Evolutionary conservation across 2,329 filamentous ascomycete genomes (phyloP).

Genomic region (Fusarium bactridioides): DNA sequence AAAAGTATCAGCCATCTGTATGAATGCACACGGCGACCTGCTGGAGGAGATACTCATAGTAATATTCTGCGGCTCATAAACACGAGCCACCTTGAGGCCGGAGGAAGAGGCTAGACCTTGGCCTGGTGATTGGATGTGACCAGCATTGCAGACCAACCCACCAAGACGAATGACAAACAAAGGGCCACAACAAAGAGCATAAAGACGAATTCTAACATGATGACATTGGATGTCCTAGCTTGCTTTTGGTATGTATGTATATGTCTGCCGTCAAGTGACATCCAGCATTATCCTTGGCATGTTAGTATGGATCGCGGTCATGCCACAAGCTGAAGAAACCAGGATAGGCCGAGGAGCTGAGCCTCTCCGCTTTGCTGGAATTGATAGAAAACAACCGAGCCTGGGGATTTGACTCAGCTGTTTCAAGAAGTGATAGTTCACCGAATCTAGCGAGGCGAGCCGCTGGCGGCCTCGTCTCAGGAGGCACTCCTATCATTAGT

Average conservation of each 20-base stretch:
- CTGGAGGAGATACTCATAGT: neutral
- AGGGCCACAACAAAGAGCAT: neutral
- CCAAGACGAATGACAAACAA: conserved; percentile 1
- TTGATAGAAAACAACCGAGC: neutral
- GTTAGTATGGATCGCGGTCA: neutral
- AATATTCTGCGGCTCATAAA: neutral
- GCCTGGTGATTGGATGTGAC: neutral
- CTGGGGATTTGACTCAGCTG: neutral
- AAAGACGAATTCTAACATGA: neutral
- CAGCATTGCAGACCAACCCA: neutral
- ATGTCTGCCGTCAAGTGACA: neutral
- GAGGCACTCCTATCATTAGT: conserved; percentile 11
- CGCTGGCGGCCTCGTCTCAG: conserved; percentile 33
- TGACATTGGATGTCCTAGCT: neutral
- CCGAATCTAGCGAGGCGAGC: conserved; percentile 26
- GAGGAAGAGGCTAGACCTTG: neutral
- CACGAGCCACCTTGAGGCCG: conserved; percentile 5
- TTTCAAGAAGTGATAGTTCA: neutral
- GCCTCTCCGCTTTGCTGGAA: neutral
- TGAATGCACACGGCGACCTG: neutral
- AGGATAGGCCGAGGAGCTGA: neutral
- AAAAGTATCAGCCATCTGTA: neutral
- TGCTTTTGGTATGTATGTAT: neutral
- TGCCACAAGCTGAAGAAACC: neutral
- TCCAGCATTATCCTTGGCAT: neutral